These are phyloP conservation scores for Garcileccinum viscosum DNA, from an alignment of 1,284 basidiomycete species.

Conservation along the genomic window DNA sequence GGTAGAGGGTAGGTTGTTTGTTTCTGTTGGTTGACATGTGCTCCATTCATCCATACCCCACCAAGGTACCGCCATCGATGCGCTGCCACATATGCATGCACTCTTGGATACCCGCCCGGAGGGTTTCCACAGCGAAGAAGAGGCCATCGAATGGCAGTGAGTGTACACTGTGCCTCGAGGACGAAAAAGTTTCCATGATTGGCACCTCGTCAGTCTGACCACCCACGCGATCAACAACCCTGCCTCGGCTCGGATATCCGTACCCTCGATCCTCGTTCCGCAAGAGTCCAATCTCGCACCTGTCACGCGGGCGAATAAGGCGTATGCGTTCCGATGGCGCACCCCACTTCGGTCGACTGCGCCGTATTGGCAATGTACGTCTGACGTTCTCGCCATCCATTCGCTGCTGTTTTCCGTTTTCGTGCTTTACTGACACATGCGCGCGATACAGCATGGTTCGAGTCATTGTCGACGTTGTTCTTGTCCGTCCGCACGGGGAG, in stretches of 20 bases:
- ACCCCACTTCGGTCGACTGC: slow-evolving; percentile 86
- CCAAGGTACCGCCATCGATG: slow-evolving; percentile 90
- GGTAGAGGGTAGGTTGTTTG: slow-evolving; percentile 77
- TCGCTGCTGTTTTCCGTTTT: not conserved
- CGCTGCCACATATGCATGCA: slow-evolving; percentile 88
- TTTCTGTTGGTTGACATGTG: not conserved
- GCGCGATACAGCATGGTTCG: slow-evolving; percentile 84
- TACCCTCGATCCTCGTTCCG: slow-evolving; percentile 76
- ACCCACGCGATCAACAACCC: slow-evolving; percentile 77
- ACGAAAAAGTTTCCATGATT: not conserved
- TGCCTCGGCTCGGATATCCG: slow-evolving; percentile 82
- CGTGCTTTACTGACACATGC: slow-evolving; percentile 2
- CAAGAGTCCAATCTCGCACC: slow-evolving; percentile 46
- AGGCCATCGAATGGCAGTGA: slow-evolving; percentile 95
- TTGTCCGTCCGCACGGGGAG: slow-evolving; percentile 80
- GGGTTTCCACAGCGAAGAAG: slow-evolving; percentile 82
- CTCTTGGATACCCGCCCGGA: slow-evolving; percentile 87
- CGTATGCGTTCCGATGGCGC: slow-evolving; percentile 70
- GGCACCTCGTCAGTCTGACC: not conserved
- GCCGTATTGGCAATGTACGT: slow-evolving; percentile 87
- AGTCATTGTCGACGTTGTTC: slow-evolving; percentile 81
- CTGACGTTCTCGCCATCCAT: not conserved
- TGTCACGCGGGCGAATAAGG: slow-evolving; percentile 33
- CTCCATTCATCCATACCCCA: not conserved
- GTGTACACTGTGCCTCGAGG: slow-evolving; percentile 41